A percentile compares a stretch with the other conserved stretches of the same genome.
phyloP scores from a whole-genome alignment of 495 filamentous ascomycete genomes.

The Mycothermus thermophilus region DNA sequence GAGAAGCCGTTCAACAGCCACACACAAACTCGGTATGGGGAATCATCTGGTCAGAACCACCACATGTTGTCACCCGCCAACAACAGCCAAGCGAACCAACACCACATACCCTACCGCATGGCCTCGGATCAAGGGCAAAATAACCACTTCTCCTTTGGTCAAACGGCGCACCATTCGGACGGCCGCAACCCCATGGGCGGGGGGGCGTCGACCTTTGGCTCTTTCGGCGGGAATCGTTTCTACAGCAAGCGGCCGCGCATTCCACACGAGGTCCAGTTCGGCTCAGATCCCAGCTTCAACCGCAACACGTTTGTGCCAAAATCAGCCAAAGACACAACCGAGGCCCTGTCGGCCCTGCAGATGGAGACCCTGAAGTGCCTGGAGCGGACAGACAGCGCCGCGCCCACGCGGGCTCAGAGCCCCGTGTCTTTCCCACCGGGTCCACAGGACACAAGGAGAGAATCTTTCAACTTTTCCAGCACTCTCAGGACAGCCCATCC shows the following conservation, averaged over 20 bases:
- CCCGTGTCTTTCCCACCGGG: slow-evolving; percentile 30
- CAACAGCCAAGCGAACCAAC: too few relatives aligned
- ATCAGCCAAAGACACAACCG: slow-evolving; percentile 40
- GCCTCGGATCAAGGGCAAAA: too few relatives aligned
- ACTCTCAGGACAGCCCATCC: not conserved
- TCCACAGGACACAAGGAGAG: slow-evolving; percentile 3
- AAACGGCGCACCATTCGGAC: not conserved
- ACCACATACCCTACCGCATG: too few relatives aligned
- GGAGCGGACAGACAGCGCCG: slow-evolving; percentile 35
- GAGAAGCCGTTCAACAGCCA: too few relatives aligned
- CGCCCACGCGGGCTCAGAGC: slow-evolving; percentile 45
- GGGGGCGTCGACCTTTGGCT: too few relatives aligned
- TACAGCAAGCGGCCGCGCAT: slow-evolving; percentile 5
- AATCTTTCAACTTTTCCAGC: not conserved
- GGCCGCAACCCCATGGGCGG: not conserved
- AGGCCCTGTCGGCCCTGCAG: slow-evolving; percentile 38
- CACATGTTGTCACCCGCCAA: too few relatives aligned
- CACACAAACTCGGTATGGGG: too few relatives aligned
- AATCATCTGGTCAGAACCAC: too few relatives aligned
- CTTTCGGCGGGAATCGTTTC: not conserved
- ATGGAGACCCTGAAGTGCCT: slow-evolving; percentile 42
- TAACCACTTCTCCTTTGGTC: too few relatives aligned
- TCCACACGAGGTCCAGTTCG: slow-evolving; percentile 40
- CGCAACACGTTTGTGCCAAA: slow-evolving; percentile 42
- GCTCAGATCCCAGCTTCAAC: slow-evolving; percentile 49